Evolutionary conservation across 2,329 filamentous ascomycete genomes (phyloP).

Genomic region (Tolypocladium pustulatum): DNA sequence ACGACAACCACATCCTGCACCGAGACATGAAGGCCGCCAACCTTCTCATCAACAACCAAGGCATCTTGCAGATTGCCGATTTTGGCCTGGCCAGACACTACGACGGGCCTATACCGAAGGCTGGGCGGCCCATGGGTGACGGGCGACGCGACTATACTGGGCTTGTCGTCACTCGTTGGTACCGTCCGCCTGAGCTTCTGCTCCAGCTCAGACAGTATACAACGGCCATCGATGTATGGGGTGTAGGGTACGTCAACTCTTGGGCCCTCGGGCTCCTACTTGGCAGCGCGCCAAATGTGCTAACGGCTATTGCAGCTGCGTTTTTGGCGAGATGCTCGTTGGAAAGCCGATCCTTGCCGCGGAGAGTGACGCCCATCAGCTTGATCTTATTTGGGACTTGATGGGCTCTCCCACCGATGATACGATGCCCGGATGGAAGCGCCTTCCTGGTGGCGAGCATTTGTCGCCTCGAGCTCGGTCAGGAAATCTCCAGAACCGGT

Average conservation of each 20-base stretch:
- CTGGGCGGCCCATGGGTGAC: constrained; percentile 72
- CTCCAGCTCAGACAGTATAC: constrained; percentile 85
- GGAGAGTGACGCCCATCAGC: constrained; percentile 79
- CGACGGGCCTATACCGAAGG: constrained; percentile 68
- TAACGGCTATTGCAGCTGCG: constrained; percentile 53
- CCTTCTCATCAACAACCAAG: constrained; percentile 87
- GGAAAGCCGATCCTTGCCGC: constrained; percentile 88
- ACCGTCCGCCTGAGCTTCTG: constrained; percentile 85
- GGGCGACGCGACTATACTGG: constrained; percentile 87
- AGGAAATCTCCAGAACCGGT: constrained; percentile 60
- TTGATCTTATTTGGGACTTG: constrained; percentile 87
- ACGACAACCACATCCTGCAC: constrained; percentile 82
- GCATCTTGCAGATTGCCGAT: constrained; percentile 91
- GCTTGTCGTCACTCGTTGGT: constrained; percentile 96
- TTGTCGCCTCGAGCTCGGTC: constrained; percentile 52
- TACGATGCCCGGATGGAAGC: constrained; percentile 85
- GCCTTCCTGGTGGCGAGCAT: constrained; percentile 70
- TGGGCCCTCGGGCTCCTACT: background rate
- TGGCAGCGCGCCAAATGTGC: background rate
- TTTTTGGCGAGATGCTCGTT: constrained; percentile 96
- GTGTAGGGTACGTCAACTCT: constrained; percentile 62
- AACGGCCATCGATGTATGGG: constrained; percentile 97
- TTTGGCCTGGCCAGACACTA: constrained; percentile 93
- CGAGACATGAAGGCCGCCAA: constrained; percentile 99
- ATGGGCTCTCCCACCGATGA: constrained; percentile 83